These are phyloP conservation scores for Neurospora discreta DNA, from an alignment of 495 filamentous ascomycete species.

Conservation along the genomic window DNA sequence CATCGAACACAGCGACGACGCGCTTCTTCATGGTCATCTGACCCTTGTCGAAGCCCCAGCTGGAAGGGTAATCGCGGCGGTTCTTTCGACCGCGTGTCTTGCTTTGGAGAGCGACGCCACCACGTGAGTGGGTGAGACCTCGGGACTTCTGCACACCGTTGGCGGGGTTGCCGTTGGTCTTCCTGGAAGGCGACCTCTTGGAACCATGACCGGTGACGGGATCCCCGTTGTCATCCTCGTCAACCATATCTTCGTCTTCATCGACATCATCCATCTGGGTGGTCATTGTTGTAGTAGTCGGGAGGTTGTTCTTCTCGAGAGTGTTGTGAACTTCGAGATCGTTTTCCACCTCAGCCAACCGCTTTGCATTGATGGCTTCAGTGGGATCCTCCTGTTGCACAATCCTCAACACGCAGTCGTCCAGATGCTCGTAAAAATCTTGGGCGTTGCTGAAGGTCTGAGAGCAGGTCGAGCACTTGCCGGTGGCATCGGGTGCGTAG, in stretches of 20 bases:
- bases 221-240: constrained; percentile 35
- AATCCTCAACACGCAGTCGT: constrained; percentile 95
- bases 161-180: constrained; percentile 32
- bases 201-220: constrained; percentile 14
- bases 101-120: constrained; percentile 45
- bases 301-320: constrained; percentile 67
- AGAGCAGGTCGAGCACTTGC: constrained; percentile 94
- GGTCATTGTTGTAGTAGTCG: constrained; percentile 44
- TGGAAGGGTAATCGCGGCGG: constrained; percentile 80
- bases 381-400: constrained; percentile 96
- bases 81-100: constrained; percentile 64
- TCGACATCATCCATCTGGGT: constrained; percentile 55
- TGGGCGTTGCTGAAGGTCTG: constrained; percentile 87
- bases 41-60: constrained; percentile 81
- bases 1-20: constrained; percentile 87
- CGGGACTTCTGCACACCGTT: constrained; percentile 44
- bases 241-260: constrained; percentile 51
- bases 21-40: constrained; percentile 98
- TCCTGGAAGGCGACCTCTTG: constrained; percentile 21
- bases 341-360: constrained; percentile 68
- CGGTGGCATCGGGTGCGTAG: constrained; percentile 65
- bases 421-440: constrained; percentile 98
- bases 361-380: constrained; percentile 87
- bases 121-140: constrained; percentile 49
- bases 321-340: constrained; percentile 77